Evolutionary conservation across 352 stramenopile species (phyloP), one percentile per base, ranked within the genome.

Genomic region (Phytophthora ramorum): DNA sequence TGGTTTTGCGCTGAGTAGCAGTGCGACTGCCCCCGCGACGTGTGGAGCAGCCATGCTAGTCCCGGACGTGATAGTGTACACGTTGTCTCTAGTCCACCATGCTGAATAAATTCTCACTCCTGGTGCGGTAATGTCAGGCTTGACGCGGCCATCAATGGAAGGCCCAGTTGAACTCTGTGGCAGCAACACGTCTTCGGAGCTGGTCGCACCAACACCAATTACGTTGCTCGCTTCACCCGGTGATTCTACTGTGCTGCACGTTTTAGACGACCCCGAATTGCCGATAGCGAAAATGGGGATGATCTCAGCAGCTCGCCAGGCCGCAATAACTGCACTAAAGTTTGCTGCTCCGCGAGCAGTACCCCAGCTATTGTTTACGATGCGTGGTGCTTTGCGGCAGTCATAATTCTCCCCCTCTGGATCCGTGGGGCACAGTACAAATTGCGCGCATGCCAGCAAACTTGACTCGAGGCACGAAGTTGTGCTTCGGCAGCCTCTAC

Each of bases 341-440:
- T 58, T 66, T 20, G 55, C 63, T 46, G 66, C 52, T 7, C 60
- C 71, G 19, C 55, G 59, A 19, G 32, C 9, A 6, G 30, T 47
- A 3, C 71, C 76, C 79, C 79, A 87, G 57, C 73, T 84, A 61
- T 85, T 87, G 60, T 78, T 87, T n/a, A 87, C 62, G 7, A 87
- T 58, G 45, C 71, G 64, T 13, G 77, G 77, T 2, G 72, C 71
- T 56, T 86, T 81, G 28, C 64, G 74, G 45, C 80, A 89, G 40
- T 82, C 57, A 30, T 48, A 20, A 14, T 73, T 76, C 9, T 34
- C 61, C 19, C 78, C 76, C 7, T 57, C 61, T 10, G 61, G 37
- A 59, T 87, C 69, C 0, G 76, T 85, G 2, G 79, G 81, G 44
- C 81, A 90, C 35, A 82, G 19, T 24, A 90, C 67, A 46, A 82